These are phyloP conservation scores for Lentinula raphanica DNA, from an alignment of 768 basidiomycete genomes.

Conservation along the genomic window DNA sequence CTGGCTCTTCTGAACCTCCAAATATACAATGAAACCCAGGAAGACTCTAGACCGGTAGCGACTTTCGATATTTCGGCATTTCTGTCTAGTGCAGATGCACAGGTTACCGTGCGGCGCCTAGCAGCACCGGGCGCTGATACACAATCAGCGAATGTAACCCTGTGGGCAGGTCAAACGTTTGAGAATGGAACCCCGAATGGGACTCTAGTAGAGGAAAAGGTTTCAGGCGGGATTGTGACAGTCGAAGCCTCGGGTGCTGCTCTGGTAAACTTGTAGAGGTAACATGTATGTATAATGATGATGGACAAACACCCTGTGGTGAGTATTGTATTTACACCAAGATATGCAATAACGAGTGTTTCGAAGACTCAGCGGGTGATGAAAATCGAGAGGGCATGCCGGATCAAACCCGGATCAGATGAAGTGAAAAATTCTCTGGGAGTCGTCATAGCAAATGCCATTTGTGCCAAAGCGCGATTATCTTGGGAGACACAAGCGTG, in stretches of 20 bases:
- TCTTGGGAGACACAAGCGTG: too few relatives aligned
- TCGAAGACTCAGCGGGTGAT: too few relatives aligned
- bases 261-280: constrained; percentile 25
- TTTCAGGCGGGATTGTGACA: constrained; percentile 25
- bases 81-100: constrained; percentile 20
- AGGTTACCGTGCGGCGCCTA: constrained; percentile 35
- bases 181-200: constrained; percentile 36
- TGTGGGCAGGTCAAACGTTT: constrained; percentile 49
- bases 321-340: too few relatives aligned
- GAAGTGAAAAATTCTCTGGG: neutral
- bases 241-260: constrained; percentile 34
- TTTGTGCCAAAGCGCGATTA: neutral
- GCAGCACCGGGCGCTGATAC: constrained; percentile 46
- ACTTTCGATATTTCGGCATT: constrained; percentile 43
- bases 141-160: constrained; percentile 36
- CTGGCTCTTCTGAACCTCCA: constrained; percentile 45
- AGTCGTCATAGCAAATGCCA: neutral
- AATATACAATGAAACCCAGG: constrained; percentile 45
- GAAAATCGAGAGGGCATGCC: too few relatives aligned
- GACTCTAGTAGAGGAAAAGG: constrained; percentile 31
- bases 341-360: too few relatives aligned
- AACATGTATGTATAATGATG: neutral
- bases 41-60: constrained; percentile 33
- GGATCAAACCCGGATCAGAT: too few relatives aligned
- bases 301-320: neutral